phyloP scores from a whole-genome alignment of 1,139 yeast species.

The Spencermartinsiella ligniputridi region DNA sequence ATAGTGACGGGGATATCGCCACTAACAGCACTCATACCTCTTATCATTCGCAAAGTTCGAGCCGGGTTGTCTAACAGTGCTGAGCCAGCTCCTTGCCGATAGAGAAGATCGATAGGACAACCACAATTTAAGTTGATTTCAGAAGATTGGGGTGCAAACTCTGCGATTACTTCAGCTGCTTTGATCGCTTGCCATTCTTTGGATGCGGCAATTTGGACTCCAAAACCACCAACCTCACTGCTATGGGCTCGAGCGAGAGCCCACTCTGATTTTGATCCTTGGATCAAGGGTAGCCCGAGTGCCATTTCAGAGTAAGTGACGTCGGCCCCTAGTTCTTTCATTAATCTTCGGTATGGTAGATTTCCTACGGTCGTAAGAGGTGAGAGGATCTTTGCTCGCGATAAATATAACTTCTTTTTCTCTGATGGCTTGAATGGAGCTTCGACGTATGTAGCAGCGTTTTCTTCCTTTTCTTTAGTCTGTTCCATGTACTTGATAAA shows the following conservation, averaged over 20 bases:
- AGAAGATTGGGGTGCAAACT: constrained; percentile 48
- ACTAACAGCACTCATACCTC: constrained; percentile 84
- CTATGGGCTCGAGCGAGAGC: constrained; percentile 89
- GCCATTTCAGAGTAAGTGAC: constrained; percentile 97
- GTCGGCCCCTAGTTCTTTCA: constrained; percentile 90
- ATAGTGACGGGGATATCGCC: constrained; percentile 90
- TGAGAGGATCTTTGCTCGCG: constrained; percentile 78
- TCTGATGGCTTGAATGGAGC: constrained; percentile 77
- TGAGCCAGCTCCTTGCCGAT: constrained; percentile 92
- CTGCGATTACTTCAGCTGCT: constrained; percentile 75
- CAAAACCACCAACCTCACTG: constrained; percentile 82
- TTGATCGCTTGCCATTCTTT: constrained; percentile 93
- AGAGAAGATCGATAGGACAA: constrained; percentile 91
- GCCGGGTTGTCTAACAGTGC: constrained; percentile 91
- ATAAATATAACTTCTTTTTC: constrained; percentile 66
- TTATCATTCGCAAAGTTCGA: constrained; percentile 67
- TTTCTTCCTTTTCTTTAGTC: constrained; percentile 27
- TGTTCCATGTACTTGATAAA: constrained; percentile 53
- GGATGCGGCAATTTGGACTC: constrained; percentile 87
- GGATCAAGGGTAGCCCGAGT: constrained; percentile 73
- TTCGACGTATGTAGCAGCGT: constrained; percentile 59
- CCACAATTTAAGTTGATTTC: constrained; percentile 94
- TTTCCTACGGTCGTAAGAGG: constrained; percentile 98
- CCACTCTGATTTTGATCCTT: constrained; percentile 94
- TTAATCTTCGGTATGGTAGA: constrained; percentile 87